phyloP scores from a whole-genome alignment of 176 grass and related monocot species.

The Musa troglodytarum region DNA sequence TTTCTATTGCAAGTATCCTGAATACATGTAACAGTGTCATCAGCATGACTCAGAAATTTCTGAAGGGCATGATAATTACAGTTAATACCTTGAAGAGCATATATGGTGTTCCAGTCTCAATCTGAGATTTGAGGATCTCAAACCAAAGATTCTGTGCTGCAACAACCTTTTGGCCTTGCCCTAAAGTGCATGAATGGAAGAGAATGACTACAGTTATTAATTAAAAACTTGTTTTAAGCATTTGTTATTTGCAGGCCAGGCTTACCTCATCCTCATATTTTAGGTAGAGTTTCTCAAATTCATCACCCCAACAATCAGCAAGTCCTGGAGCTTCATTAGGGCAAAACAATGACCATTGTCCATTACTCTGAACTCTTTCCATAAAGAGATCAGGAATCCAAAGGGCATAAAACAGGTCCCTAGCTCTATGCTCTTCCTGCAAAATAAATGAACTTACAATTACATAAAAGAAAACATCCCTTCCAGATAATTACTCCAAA shows the following conservation, averaged over 20 bases:
- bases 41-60: not conserved
- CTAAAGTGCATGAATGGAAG: slow-evolving; percentile 29
- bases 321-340: slow-evolving; percentile 95
- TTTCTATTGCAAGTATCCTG: slow-evolving; percentile 98
- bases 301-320: slow-evolving; percentile 80
- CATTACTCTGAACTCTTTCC: slow-evolving; percentile 83
- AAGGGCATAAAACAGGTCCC: slow-evolving; percentile 93
- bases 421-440: slow-evolving; percentile 96
- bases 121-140: slow-evolving; percentile 96
- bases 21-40: slow-evolving; percentile 20
- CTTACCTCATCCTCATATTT: slow-evolving; percentile 84
- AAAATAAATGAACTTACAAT: slow-evolving; percentile 5
- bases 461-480: no score
- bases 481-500: no score
- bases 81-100: slow-evolving; percentile 92
- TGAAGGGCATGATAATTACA: no score
- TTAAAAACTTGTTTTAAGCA: not conserved
- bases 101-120: slow-evolving; percentile 97
- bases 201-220: slow-evolving; percentile 6
- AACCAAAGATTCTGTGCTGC: slow-evolving; percentile 92
- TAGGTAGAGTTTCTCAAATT: slow-evolving; percentile 77
- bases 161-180: slow-evolving; percentile 92
- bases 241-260: not conserved
- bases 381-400: slow-evolving; percentile 98
- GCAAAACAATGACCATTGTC: slow-evolving; percentile 95